Evolutionary conservation across 352 stramenopile species (phyloP).

Genomic region (Elongisporangium undulatum): DNA sequence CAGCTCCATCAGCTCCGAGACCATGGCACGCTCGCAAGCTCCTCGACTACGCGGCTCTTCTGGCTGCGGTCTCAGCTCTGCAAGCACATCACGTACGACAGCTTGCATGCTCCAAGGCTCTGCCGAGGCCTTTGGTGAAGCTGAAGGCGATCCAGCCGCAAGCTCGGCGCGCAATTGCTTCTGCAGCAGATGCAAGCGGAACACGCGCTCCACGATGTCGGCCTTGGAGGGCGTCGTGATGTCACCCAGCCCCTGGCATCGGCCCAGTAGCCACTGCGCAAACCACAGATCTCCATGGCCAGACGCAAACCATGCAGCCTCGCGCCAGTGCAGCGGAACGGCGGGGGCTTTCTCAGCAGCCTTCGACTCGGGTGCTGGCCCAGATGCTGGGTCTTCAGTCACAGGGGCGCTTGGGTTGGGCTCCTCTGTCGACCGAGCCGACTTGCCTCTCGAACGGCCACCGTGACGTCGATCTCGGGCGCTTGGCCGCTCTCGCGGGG

Average conservation of each 20-base stretch:
- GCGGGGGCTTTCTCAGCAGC: slow-evolving; percentile 1
- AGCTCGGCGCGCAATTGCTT: slow-evolving; percentile 41
- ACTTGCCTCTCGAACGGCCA: background rate
- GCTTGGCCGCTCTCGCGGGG: background rate
- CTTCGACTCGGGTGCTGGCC: background rate
- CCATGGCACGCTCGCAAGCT: slow-evolving; percentile 30
- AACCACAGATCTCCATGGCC: slow-evolving; percentile 38
- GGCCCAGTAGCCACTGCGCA: slow-evolving; percentile 55
- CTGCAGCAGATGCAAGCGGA: slow-evolving; percentile 38
- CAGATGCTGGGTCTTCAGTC: background rate
- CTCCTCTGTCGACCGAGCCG: background rate
- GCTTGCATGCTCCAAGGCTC: slow-evolving; percentile 12
- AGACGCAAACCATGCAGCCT: slow-evolving; percentile 40
- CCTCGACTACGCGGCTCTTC: slow-evolving; percentile 16
- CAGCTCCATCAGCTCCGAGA: slow-evolving; percentile 55
- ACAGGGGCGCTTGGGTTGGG: background rate
- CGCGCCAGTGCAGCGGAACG: slow-evolving; percentile 20
- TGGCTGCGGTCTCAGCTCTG: slow-evolving; percentile 5
- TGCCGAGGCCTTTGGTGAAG: background rate
- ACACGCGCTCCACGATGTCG: slow-evolving; percentile 22
- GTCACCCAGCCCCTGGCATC: slow-evolving; percentile 41
- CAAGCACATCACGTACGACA: slow-evolving; percentile 27
- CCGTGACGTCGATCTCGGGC: background rate
- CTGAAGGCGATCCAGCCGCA: slow-evolving; percentile 8
- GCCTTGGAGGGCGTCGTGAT: slow-evolving; percentile 20